Evolutionary conservation across 2,329 filamentous ascomycete genomes (phyloP), one percentile per base, ranked within the genome.

Genomic region (Ophiostoma australiae): DNA sequence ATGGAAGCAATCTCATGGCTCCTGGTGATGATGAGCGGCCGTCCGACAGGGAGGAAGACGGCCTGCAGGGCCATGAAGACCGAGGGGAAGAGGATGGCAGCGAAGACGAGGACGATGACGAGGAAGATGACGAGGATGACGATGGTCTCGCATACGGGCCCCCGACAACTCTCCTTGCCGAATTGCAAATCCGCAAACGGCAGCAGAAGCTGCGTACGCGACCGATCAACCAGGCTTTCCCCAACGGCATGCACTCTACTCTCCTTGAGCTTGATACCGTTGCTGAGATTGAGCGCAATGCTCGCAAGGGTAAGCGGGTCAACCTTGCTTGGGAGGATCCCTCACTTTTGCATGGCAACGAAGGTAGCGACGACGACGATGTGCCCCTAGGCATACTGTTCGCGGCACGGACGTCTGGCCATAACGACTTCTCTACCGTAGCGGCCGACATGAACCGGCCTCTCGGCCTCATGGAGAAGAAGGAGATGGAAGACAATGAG

Each of bases 291-390:
- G 91, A 97, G 78, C 90, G 89, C 75, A 89, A 90, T 74, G 85
- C 90, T 37, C 88, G 94, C 52, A 86, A 90, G 76, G 86, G 86
- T 71, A 91, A 91, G 77, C 91, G 90, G 72, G 88, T 97, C 44
- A 92, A 92, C 72, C 84, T 99, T 44, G 95, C 94, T 1, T 99
- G 95, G 95, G 94, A 98, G 79, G 90, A 91, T 69, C 85, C 85
- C 0, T 80, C 81, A 15, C 81, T 83, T 8, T 82, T 86, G 70
- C 76, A 78, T 1, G 78, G 77, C 27, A 82, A 82, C 33, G 80
- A 80, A 2, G 84, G 84, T 0, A 88, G 88, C 15, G 92, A 97
- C 73, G 93, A 97, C 74, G 92, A 94, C 70, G 94, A 98, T 76
- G 90, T 97, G 0, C 95, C 95, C 0, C 84, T 99, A 4, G 95